Conservation (phyloP, 768 basidiomycete species). For the Gymnopilus dilepis region DNA sequence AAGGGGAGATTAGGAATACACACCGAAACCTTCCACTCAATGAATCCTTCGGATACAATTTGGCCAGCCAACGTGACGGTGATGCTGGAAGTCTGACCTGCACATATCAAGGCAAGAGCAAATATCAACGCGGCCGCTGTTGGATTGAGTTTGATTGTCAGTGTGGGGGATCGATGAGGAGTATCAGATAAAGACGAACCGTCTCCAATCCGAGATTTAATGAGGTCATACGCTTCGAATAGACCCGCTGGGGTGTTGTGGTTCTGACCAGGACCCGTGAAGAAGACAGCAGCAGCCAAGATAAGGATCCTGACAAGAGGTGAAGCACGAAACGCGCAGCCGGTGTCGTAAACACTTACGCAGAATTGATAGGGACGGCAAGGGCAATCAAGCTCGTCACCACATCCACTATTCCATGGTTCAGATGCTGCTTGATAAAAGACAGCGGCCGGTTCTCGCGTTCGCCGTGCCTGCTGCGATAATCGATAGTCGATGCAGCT, state of each 20-base stretch:
- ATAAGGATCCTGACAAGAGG: slow-evolving; percentile 61
- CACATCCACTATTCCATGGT: slow-evolving; percentile 62
- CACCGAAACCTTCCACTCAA: slow-evolving; percentile 73
- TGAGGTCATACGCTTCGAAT: slow-evolving; percentile 74
- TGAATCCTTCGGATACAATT: slow-evolving; percentile 80
- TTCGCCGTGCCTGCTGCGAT: slow-evolving; percentile 47
- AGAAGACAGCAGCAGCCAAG: slow-evolving; percentile 75
- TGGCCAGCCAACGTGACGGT: slow-evolving; percentile 83
- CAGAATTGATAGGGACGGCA: slow-evolving; percentile 78
- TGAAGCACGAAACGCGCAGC: not conserved
- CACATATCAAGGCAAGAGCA: slow-evolving; percentile 74
- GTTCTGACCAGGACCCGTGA: slow-evolving; percentile 38
- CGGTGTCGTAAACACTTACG: slow-evolving; percentile 40
- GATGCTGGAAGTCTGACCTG: slow-evolving; percentile 80
- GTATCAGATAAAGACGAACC: slow-evolving; percentile 38
- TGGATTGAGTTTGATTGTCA: not conserved
- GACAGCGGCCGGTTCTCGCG: slow-evolving; percentile 50
- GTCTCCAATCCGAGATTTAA: slow-evolving; percentile 59
- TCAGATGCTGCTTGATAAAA: slow-evolving; percentile 59
- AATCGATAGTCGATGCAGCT: slow-evolving; percentile 34
- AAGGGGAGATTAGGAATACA: slow-evolving; percentile 16
- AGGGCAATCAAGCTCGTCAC: slow-evolving; percentile 64
- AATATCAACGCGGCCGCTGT: slow-evolving; percentile 72
- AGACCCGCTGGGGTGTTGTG: slow-evolving; percentile 57
- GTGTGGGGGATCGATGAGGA: not conserved